Evolutionary conservation across 345 rosid species (phyloP), one percentile per base, ranked within the genome.

Genomic region (Populus ilicifolia): DNA sequence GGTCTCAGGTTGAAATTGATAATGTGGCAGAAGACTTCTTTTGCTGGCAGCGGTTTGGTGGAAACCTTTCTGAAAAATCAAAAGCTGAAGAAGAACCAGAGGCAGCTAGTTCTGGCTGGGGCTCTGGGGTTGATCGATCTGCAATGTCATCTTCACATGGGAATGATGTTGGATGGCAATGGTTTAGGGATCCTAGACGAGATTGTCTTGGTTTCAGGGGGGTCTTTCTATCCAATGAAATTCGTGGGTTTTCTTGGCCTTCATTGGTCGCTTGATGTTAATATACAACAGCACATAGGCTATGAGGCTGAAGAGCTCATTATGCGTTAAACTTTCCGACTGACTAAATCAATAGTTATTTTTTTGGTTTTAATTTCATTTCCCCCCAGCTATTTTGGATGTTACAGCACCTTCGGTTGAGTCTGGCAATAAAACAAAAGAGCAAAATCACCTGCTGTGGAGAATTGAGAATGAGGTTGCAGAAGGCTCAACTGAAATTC

Each of bases 171-270:
- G 96, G 96, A 30, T 94, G 90, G 93, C 91, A 86, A 81, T 96
- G 99, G 99, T 87, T 91, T 76, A 84, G 81, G 75, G 99, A 96
- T 85, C 98, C 98, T 14, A 89, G 97, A 83, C 79, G 94, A 81
- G 93, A 80, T 8, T 86, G 88, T 75, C 96, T 94, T 67, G 99
- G 97, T 68, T 96, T 81, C 39, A 87, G 98, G 66, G 92, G 97
- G 38, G 77, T 94, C 46, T 96, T 96, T 72, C 92, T 88, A 0
- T 85, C 91, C 1, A 67, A 82, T 77, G 75, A 83, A 50, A 87
- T 79, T 2, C 96, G 98, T 89, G 78, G 88, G 97, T 76, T 79
- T 71, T 72, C 33, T 41, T 8, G 54, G 39, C 46, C 65, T 67
- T 74, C 50, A 0, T 63, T 75, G 59, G 70, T 74, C 14, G 33